Evolutionary conservation across 768 basidiomycete species (phyloP).

Genomic region (Mycena alexandri): DNA sequence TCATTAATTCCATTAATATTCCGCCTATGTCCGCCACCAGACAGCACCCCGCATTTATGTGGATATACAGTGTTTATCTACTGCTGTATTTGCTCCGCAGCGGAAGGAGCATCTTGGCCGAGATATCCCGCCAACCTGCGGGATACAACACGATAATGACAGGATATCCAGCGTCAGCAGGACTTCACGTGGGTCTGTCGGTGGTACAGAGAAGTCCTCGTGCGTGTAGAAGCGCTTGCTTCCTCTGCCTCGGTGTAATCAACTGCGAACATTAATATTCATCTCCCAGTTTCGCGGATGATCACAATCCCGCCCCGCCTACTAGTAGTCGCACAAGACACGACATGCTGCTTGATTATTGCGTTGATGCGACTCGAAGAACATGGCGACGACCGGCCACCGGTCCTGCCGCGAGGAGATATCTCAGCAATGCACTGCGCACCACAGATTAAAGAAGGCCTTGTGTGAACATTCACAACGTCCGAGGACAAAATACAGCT

Average conservation of each 20-base stretch:
- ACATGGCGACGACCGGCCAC: neutral
- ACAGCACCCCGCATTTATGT: no score
- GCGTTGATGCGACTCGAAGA: neutral
- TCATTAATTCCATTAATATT: neutral
- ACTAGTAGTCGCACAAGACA: no score
- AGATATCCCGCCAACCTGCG: neutral
- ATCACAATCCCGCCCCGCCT: no score
- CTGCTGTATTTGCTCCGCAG: neutral
- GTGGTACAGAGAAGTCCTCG: neutral
- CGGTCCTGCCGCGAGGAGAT: neutral
- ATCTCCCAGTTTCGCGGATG: no score
- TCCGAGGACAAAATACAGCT: no score
- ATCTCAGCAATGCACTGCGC: neutral
- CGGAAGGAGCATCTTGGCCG: no score
- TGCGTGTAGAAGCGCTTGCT: neutral
- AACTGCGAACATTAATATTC: neutral
- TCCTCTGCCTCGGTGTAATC: constrained; percentile 22
- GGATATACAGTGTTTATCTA: neutral
- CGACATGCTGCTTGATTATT: no score
- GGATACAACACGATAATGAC: no score
- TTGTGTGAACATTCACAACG: no score
- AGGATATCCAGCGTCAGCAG: no score
- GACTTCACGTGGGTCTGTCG: constrained; percentile 8
- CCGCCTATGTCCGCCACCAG: no score
- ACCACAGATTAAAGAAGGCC: constrained; percentile 1